Conservation (phyloP, 495 filamentous ascomycete genomes). For the Penicillium egyptiacum region DNA sequence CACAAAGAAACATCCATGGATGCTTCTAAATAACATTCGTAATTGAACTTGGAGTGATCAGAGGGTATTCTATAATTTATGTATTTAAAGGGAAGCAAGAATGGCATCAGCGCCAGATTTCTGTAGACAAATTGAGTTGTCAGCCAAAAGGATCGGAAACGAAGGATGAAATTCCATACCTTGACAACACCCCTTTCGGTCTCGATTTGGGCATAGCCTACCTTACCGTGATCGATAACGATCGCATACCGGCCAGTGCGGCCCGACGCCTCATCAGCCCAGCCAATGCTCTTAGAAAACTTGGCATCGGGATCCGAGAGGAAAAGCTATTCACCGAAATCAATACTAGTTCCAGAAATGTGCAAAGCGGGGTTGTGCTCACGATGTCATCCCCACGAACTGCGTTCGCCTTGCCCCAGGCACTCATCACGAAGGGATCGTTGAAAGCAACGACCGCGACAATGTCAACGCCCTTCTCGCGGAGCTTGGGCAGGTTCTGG, state of each 20-base stretch:
- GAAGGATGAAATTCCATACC: conserved; percentile 17
- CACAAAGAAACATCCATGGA: not conserved
- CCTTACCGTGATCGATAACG: conserved; percentile 83
- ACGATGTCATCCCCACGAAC: conserved; percentile 75
- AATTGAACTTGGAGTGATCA: not conserved
- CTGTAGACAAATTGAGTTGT: conserved; percentile 28
- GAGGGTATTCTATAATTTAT: not conserved
- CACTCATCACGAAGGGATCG: conserved; percentile 87
- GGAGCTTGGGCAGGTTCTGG: conserved; percentile 65
- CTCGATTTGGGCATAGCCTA: conserved; percentile 81
- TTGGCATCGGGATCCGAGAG: conserved; percentile 70
- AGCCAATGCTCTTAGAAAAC: conserved; percentile 79
- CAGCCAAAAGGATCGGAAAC: not conserved
- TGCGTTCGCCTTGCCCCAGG: conserved; percentile 91
- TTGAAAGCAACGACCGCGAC: conserved; percentile 84
- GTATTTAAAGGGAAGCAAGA: conserved; percentile 40
- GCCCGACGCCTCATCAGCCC: conserved; percentile 60
- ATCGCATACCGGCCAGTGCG: conserved; percentile 83
- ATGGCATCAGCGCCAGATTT: conserved; percentile 75
- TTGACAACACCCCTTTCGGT: conserved; percentile 58
- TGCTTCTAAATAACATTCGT: not conserved
- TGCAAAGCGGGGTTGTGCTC: conserved; percentile 28
- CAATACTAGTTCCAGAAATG: conserved; percentile 22
- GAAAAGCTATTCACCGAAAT: conserved; percentile 58
- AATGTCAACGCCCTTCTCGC: conserved; percentile 79